Percentiles rank a stretch among this genome's conserved stretches.
Conservation (phyloP, 805 yeast species). For the Starmerella asiatica region DNA sequence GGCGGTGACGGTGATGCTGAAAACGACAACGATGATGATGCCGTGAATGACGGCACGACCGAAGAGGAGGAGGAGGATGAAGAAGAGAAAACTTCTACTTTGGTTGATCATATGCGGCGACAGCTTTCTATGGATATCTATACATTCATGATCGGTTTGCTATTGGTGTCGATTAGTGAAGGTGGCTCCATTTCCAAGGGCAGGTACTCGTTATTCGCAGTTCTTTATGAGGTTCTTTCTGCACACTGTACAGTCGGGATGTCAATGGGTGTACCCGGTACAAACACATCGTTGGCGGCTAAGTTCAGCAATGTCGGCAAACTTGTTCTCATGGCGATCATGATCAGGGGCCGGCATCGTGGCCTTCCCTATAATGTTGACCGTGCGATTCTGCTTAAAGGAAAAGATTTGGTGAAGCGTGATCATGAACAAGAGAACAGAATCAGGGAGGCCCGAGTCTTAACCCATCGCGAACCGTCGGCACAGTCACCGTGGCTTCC, state of each 20-base stretch:
- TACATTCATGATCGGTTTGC: constrained; percentile 78
- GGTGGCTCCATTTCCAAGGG: constrained; percentile 38
- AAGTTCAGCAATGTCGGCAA: constrained; percentile 64
- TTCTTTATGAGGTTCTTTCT: constrained; percentile 77
- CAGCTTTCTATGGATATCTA: constrained; percentile 91
- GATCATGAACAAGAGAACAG: constrained; percentile 20
- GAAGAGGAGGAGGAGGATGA: constrained; percentile 13
- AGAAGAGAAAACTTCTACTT: constrained; percentile 27
- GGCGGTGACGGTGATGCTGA: not conserved
- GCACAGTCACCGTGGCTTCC: constrained; percentile 14
- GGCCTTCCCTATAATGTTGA: constrained; percentile 89
- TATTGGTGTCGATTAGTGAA: constrained; percentile 78
- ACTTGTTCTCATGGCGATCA: constrained; percentile 71
- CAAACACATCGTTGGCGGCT: constrained; percentile 56
- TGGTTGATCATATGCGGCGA: constrained; percentile 54
- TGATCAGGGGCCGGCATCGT: constrained; percentile 92
- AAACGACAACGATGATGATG: constrained; percentile 15
- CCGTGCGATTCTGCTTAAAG: constrained; percentile 81
- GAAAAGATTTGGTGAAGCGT: constrained; percentile 33
- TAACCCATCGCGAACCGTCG: constrained; percentile 12
- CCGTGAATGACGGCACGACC: constrained; percentile 10
- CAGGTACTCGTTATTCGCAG: constrained; percentile 34
- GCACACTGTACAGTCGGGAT: constrained; percentile 97
- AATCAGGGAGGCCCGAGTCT: constrained; percentile 14
- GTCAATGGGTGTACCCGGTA: constrained; percentile 66